phyloP scores from a whole-genome alignment of 345 rosid species.

The Arabis hirsuta region DNA sequence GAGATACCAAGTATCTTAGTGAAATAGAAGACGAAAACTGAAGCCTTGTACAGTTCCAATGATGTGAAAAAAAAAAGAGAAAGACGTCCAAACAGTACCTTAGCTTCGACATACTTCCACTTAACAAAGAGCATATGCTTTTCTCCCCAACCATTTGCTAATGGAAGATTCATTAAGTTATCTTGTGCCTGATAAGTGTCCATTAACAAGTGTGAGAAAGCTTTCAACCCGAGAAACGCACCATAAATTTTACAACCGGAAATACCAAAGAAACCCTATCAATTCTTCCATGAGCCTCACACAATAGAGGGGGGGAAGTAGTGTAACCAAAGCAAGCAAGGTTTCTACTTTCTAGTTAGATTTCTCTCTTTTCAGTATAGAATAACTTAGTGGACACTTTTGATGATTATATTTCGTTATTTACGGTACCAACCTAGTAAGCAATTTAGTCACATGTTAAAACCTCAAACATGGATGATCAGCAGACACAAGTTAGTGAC shows the following conservation, averaged over 20 bases:
- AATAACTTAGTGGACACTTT: neutral
- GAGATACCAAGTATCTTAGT: constrained; percentile 23
- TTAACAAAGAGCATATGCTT: constrained; percentile 82
- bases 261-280: neutral
- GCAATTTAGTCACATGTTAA: neutral
- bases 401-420: neutral
- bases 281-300: constrained; percentile 3
- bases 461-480: constrained; percentile 28
- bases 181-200: constrained; percentile 77
- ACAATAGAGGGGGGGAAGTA: neutral
- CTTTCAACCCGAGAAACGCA: constrained; percentile 22
- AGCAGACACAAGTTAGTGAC: constrained; percentile 40
- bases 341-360: constrained; percentile 6
- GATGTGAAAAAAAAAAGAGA: no score
- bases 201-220: constrained; percentile 23
- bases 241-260: neutral
- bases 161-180: constrained; percentile 76
- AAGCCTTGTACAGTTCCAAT: constrained; percentile 18
- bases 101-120: constrained; percentile 85
- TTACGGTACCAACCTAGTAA: neutral
- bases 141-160: constrained; percentile 92
- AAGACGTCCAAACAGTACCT: constrained; percentile 48
- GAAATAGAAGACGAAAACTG: no score
- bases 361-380: constrained; percentile 1
- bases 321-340: constrained; percentile 15